A percentile compares a stretch with the other conserved stretches of the same genome.
These are phyloP conservation scores for Aspergillus vadensis DNA, from an alignment of 2,329 filamentous ascomycete species.

Conservation along the genomic window DNA sequence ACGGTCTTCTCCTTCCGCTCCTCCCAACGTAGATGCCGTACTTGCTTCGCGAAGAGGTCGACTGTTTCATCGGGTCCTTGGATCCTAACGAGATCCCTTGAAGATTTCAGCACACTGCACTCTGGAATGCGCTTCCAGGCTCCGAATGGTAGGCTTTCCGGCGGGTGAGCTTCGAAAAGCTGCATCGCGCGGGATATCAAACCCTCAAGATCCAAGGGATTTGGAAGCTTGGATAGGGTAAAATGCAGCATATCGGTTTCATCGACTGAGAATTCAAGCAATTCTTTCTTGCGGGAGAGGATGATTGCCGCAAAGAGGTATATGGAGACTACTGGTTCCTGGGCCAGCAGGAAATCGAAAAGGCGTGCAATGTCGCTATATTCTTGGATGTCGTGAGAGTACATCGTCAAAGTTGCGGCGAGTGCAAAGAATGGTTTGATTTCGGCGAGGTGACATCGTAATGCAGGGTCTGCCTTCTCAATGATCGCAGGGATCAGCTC, in stretches of 20 bases:
- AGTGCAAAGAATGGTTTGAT: slow-evolving; percentile 90
- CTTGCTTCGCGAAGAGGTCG: slow-evolving; percentile 69
- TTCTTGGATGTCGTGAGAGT: slow-evolving; percentile 90
- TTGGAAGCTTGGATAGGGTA: slow-evolving; percentile 81
- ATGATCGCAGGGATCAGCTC: slow-evolving; percentile 82
- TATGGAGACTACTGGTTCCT: slow-evolving; percentile 82
- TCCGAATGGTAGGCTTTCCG: slow-evolving; percentile 63
- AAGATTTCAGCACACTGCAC: slow-evolving; percentile 84
- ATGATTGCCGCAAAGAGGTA: slow-evolving; percentile 93
- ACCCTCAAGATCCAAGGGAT: slow-evolving; percentile 75
- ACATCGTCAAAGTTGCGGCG: slow-evolving; percentile 90
- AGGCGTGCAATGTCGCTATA: slow-evolving; percentile 86
- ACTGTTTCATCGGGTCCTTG: slow-evolving; percentile 69
- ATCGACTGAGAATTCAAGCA: slow-evolving; percentile 79
- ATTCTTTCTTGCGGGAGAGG: slow-evolving; percentile 74
- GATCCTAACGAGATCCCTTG: slow-evolving; percentile 55
- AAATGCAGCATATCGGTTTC: slow-evolving; percentile 93
- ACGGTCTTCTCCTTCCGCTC: slow-evolving; percentile 59
- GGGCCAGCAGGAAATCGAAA: slow-evolving; percentile 88
- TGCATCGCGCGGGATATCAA: slow-evolving; percentile 67
- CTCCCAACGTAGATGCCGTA: slow-evolving; percentile 67
- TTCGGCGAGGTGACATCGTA: slow-evolving; percentile 73
- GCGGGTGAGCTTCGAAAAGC: slow-evolving; percentile 69
- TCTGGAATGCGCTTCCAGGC: slow-evolving; percentile 73
- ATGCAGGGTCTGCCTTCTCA: slow-evolving; percentile 66